These are phyloP conservation scores for Misopates orontium DNA, from an alignment of 257 asterid genomes.

Conservation along the genomic window DNA sequence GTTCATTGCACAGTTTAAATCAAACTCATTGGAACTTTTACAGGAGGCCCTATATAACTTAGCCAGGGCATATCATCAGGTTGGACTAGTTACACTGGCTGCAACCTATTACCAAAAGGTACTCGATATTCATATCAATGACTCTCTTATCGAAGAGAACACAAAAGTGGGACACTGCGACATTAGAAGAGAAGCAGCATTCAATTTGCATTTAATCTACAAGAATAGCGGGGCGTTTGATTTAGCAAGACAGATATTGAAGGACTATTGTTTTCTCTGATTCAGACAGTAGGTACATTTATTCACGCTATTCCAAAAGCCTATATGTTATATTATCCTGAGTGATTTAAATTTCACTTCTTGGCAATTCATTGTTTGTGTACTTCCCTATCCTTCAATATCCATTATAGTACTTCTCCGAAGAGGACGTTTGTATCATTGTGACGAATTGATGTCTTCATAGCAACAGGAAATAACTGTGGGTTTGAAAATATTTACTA, in stretches of 20 bases:
- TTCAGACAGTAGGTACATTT: too few species aligned
- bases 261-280: slow-evolving; percentile 57
- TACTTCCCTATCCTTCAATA: too few species aligned
- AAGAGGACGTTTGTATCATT: too few species aligned
- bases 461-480: too few species aligned
- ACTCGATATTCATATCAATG: slow-evolving; percentile 48
- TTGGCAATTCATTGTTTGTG: too few species aligned
- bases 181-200: slow-evolving; percentile 81
- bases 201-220: slow-evolving; percentile 76
- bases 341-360: too few species aligned
- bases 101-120: slow-evolving; percentile 66
- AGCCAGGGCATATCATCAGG: slow-evolving; percentile 82
- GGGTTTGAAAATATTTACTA: too few species aligned
- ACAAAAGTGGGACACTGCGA: slow-evolving; percentile 64
- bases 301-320: too few species aligned
- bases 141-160: slow-evolving; percentile 53
- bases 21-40: slow-evolving; percentile 1
- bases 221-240: slow-evolving; percentile 77
- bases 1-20: too few species aligned
- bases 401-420: too few species aligned
- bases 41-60: slow-evolving; percentile 76
- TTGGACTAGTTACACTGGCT: slow-evolving; percentile 71
- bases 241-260: slow-evolving; percentile 79
- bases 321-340: too few species aligned
- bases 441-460: too few species aligned